A percentile compares a stretch with the other conserved stretches of the same genome.
Conservation (phyloP, 2,329 filamentous ascomycete genomes). For the Penicillium janthinellum region DNA sequence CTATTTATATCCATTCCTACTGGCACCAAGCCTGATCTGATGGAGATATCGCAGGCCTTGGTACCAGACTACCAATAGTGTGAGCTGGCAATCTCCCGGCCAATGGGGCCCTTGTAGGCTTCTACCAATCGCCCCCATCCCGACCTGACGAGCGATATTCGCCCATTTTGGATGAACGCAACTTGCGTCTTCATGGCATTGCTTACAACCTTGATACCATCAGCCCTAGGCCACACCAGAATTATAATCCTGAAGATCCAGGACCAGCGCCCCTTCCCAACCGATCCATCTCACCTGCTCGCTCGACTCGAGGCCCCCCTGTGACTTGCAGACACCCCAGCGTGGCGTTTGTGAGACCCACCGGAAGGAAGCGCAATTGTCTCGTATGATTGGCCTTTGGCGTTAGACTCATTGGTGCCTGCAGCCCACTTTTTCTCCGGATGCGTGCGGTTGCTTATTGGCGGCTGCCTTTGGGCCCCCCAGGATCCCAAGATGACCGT, state of each 20-base stretch:
- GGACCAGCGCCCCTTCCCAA: background rate
- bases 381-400: conserved; percentile 15
- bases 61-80: background rate
- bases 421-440: conserved; percentile 29
- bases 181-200: background rate
- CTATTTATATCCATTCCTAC: conserved; percentile 30
- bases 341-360: conserved; percentile 27
- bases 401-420: conserved; percentile 24
- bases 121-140: background rate
- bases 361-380: conserved; percentile 27
- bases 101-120: background rate
- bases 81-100: conserved; percentile 16
- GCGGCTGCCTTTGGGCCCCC: conserved; percentile 20
- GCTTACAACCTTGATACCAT: background rate
- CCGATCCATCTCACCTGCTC: background rate
- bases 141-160: background rate
- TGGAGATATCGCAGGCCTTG: conserved; percentile 5
- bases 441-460: conserved; percentile 23
- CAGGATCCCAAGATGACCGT: conserved; percentile 20
- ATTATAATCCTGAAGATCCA: conserved; percentile 1
- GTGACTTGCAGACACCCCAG: conserved; percentile 24
- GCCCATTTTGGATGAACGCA: too few relatives aligned
- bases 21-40: conserved; percentile 16
- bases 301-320: conserved; percentile 8
- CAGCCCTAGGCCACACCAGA: background rate